Percentiles rank a stretch among this genome's conserved stretches.
Conservation (phyloP, 306 rosid species). For the Albizia julibrissin region DNA sequence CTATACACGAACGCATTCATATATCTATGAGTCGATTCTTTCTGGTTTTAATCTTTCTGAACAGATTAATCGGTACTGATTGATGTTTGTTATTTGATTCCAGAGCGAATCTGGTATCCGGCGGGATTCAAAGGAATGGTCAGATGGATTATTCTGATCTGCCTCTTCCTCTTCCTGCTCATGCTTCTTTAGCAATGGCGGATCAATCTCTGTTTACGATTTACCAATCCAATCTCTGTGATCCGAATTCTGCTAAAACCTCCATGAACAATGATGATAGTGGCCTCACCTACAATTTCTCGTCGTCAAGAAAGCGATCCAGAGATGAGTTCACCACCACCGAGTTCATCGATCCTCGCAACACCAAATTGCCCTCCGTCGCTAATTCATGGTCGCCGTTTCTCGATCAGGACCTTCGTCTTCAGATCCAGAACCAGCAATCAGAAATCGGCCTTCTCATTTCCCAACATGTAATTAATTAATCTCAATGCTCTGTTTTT, state of each 20-base stretch:
- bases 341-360: slow-evolving; percentile 31
- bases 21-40: background rate
- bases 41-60: background rate
- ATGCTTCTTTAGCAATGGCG: slow-evolving; percentile 28
- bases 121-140: background rate
- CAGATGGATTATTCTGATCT: slow-evolving; percentile 28
- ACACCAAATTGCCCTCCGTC: slow-evolving; percentile 9
- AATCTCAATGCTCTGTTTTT: background rate
- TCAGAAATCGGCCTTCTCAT: slow-evolving; percentile 33
- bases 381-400: background rate
- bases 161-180: slow-evolving; percentile 9
- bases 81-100: background rate
- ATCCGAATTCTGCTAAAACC: slow-evolving; percentile 27
- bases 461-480: slow-evolving; percentile 36
- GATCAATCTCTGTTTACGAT: slow-evolving; percentile 30
- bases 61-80: background rate
- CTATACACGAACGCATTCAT: background rate
- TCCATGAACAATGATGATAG: slow-evolving; percentile 51
- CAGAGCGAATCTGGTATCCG: slow-evolving; percentile 21
- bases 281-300: slow-evolving; percentile 45
- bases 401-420: slow-evolving; percentile 27
- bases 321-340: slow-evolving; percentile 21
- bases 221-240: slow-evolving; percentile 31
- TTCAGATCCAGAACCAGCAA: slow-evolving; percentile 29
- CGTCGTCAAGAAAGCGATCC: slow-evolving; percentile 38